Evolutionary conservation across 2,329 filamentous ascomycete genomes (phyloP).

Genomic region (Chaetomium olivaceum): DNA sequence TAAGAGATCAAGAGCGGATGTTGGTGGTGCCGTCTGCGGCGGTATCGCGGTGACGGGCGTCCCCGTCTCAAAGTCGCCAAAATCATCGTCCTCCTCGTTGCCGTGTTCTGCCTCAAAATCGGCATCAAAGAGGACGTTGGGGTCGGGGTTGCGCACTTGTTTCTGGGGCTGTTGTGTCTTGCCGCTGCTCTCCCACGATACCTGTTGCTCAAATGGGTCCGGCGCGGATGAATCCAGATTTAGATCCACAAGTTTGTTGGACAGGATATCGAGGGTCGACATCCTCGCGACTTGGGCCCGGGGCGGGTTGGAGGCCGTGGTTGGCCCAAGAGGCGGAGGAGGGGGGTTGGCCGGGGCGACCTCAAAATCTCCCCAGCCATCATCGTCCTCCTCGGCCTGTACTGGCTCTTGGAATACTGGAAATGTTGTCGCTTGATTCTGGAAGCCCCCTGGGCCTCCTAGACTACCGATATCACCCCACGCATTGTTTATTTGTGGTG

Average conservation of each 20-base stretch:
- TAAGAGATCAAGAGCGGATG: constrained; percentile 28
- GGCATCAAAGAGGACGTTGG: constrained; percentile 68
- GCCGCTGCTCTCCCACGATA: constrained; percentile 26
- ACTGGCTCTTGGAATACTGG: constrained; percentile 18
- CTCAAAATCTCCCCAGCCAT: constrained; percentile 70
- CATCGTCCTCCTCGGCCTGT: constrained; percentile 53
- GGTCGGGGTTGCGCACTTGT: constrained; percentile 39
- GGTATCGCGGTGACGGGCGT: constrained; percentile 12
- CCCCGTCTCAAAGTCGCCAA: constrained; percentile 38
- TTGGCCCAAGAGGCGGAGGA: constrained; percentile 26
- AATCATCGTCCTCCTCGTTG: constrained; percentile 45
- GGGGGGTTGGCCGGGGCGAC: constrained; percentile 43
- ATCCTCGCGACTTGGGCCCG: constrained; percentile 46
- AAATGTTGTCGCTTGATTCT: constrained; percentile 11
- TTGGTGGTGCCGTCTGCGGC: constrained; percentile 10
- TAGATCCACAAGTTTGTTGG: constrained; percentile 52
- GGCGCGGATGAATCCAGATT: constrained; percentile 29
- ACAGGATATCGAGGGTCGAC: constrained; percentile 55
- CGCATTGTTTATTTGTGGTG: constrained; percentile 22
- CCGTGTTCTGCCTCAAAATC: constrained; percentile 51
- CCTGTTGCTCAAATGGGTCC: constrained; percentile 28
- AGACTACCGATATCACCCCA: constrained; percentile 33
- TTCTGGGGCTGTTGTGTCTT: constrained; percentile 23
- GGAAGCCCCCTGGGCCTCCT: constrained; percentile 13
- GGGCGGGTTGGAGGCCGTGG: constrained; percentile 18